Evolutionary conservation across 768 basidiomycete genomes (phyloP).

Genomic region (Gymnopilus dilepis): DNA sequence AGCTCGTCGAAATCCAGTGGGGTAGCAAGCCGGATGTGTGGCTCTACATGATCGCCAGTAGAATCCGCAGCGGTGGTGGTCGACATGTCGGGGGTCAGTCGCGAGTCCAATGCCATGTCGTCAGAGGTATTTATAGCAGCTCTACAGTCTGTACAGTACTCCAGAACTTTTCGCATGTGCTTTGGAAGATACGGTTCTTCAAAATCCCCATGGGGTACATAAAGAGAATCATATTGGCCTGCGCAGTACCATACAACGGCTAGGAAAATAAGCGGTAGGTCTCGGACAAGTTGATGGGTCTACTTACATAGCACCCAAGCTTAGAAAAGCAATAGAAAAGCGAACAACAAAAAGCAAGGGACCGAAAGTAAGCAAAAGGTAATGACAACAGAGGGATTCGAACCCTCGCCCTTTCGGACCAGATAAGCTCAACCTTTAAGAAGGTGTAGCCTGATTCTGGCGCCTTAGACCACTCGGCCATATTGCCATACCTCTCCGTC

Average conservation of each 20-base stretch:
- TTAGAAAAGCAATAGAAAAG: too few species aligned
- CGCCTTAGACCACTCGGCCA: conserved; percentile 26
- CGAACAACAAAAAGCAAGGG: too few species aligned
- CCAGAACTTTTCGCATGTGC: background rate
- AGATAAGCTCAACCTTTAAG: conserved; percentile 16
- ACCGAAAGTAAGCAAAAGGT: background rate
- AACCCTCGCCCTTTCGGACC: conserved; percentile 39
- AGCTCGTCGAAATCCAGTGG: conserved; percentile 31
- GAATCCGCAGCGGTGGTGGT: background rate
- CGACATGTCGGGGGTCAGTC: background rate
- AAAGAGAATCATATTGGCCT: too few species aligned
- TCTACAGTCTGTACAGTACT: too few species aligned
- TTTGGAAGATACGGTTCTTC: background rate
- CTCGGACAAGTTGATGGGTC: too few species aligned
- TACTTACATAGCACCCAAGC: too few species aligned
- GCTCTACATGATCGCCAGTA: background rate
- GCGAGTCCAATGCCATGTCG: background rate
- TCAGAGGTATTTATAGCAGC: background rate
- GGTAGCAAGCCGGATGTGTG: conserved; percentile 25
- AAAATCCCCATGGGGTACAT: background rate
- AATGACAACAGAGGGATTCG: conserved; percentile 39
- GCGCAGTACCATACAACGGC: too few species aligned
- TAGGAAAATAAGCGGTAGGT: too few species aligned
- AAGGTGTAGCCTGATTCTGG: conserved; percentile 19
- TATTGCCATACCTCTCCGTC: conserved; percentile 8